Base-by-base conservation (phyloP, 306 rosid genomes). In the Morella rubra region DNA sequence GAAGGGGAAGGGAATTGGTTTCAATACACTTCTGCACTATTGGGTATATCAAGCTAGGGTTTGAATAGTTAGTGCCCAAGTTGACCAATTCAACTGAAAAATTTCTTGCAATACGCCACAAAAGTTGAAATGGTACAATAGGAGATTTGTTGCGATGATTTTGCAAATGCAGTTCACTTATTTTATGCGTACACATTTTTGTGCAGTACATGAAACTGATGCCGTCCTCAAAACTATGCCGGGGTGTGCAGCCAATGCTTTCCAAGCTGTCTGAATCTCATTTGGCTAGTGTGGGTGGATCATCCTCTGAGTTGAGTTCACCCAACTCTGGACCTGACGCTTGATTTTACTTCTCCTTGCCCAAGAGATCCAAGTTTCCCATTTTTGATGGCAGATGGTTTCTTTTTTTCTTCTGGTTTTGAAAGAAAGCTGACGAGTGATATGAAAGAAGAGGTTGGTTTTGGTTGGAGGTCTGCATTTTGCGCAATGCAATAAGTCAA, bases 401-500 rank as follows among this genome's bases (percentile, higher is more conserved):
- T 53, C 84, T 77, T 86, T 75, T 77, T 78, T 81, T 53, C 83
- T 84, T 87, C n/a, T 85, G 80, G 86, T 74, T 91, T 85, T 77
- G 79, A 71, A 79, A 84, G 85, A 89, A 84, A 83, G 88, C 86
- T 76, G 88, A 83, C 76, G 88, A 90, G 77, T 81, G 85, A 81
- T 76, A 80, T 72, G 82, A 79, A 85, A 82, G 84, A 76, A 81
- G 87, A 83, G 86, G 90, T 72, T 75, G 89, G 97, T 82, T 84
- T 86, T 66, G 88, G 85, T 79, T 75, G 86, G 87, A 89, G 86
- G 82, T 89, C 88, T 87, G 88, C 87, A 89, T 87, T 86, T 91
- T 89, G 97, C 97, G 88, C 89, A 89, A 87, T 91, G 93, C 92
- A 92, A 95, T 95, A 91, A 95, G 92, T 83, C 84, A 84, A 92